Percentiles rank a stretch among this genome's conserved stretches.
Conservation (phyloP, 352 stramenopile species). For the Phytopythium mirpurense region DNA sequence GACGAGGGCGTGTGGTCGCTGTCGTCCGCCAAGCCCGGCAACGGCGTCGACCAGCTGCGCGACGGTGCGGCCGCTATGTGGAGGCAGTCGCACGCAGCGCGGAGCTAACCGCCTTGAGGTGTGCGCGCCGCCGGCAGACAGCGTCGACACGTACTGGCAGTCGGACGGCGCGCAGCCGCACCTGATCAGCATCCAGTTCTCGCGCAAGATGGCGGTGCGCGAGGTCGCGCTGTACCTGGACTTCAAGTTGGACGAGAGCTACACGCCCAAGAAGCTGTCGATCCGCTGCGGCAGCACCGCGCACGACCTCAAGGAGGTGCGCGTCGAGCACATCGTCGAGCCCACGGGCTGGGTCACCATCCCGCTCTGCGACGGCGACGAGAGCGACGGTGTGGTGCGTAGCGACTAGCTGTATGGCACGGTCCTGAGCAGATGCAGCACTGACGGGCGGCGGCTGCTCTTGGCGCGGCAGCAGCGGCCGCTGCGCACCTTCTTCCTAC, state of each 20-base stretch:
- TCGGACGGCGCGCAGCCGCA: slow-evolving; percentile 93
- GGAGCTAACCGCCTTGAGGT: slow-evolving; percentile 1
- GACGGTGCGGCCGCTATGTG: slow-evolving; percentile 68
- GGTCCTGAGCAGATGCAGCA: background rate
- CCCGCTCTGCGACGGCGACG: slow-evolving; percentile 49
- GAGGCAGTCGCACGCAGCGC: background rate
- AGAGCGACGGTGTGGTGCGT: slow-evolving; percentile 26
- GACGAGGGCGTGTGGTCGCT: slow-evolving; percentile 94
- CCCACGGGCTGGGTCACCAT: slow-evolving; percentile 94
- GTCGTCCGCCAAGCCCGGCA: slow-evolving; percentile 96
- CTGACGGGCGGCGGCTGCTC: background rate
- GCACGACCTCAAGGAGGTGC: slow-evolving; percentile 95
- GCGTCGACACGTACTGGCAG: slow-evolving; percentile 98
- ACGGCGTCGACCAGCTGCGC: slow-evolving; percentile 95
- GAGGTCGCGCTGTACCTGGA: slow-evolving; percentile 97
- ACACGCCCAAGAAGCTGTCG: slow-evolving; percentile 96
- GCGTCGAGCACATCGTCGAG: slow-evolving; percentile 90
- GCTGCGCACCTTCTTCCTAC: slow-evolving; percentile 92
- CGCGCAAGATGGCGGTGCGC: slow-evolving; percentile 90
- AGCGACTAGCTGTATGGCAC: too few species aligned
- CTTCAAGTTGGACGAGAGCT: slow-evolving; percentile 97
- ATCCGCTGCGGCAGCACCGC: slow-evolving; percentile 91
- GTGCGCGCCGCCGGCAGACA: slow-evolving; percentile 44
- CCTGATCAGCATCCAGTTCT: slow-evolving; percentile 97
- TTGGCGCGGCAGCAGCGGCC: slow-evolving; percentile 29